Evolutionary conservation across 176 grass and related monocot genomes (phyloP), one percentile per base, ranked within the genome.

Genomic region (Urochloa ruziziensis): DNA sequence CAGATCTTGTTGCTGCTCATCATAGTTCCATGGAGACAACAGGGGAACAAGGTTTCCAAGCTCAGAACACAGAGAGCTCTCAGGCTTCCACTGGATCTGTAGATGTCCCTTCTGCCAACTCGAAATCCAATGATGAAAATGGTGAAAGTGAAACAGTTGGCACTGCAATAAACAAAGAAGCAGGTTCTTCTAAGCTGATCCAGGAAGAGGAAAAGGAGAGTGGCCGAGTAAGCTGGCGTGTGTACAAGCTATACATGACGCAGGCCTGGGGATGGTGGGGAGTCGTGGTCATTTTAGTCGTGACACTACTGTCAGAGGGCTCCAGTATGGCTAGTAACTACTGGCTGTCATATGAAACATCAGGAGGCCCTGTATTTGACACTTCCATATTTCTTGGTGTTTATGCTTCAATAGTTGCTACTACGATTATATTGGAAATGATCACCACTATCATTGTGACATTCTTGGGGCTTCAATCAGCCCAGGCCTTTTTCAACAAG

Each of bases 231-330:
- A 95, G 88, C 63, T 91, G 87, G 74, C 73, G 48, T 47, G 75
- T 93, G 27, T 98, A 98, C 72, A 92, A 91, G 84, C 57, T 86
- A 61, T 95, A 98, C 64, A 88, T 98, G 23, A 88, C 96, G 62
- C 71, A 98, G 67, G 92, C 89, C 34, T 98, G 96, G 92, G 93
- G 96, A 66, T 98, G 95, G 95, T 91, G 92, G 92, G 95, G 92
- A 47, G 65, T 67, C 56, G 0, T 86, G 78, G 7, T 76, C 19
- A 77, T 89, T 82, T 44, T 89, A 36, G 70, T 71, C 30, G 59
- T 93, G 16, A 79, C 92, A 29, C 9, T 86, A 8, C 28, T 91
- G 7, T 91, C 90, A 86, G 90, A 98, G 62, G 68, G 74, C 25
- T 91, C 89, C 54, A 77, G 57, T 49, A 82, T 98, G 95, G 90